Conservation (phyloP, 768 basidiomycete genomes). For the Psilocybe cubensis region DNA sequence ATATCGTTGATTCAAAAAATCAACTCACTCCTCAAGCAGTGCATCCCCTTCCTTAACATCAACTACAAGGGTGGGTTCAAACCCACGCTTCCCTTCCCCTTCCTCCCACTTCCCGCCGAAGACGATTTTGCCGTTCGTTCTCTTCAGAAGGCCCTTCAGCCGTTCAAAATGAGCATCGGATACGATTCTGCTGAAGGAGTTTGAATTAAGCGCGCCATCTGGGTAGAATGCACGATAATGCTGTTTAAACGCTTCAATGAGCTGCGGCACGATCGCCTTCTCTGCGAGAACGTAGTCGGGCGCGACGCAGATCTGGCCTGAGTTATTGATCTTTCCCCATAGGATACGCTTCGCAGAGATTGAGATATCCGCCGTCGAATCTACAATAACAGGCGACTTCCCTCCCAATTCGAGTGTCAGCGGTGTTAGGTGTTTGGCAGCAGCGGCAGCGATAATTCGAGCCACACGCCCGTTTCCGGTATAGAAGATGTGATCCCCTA, state of each 20-base stretch:
- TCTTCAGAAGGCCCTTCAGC: slow-evolving; percentile 50
- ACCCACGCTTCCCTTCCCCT: slow-evolving; percentile 36
- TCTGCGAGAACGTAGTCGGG: slow-evolving; percentile 50
- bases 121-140: slow-evolving; percentile 60
- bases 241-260: slow-evolving; percentile 48
- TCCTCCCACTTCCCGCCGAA: slow-evolving; percentile 40
- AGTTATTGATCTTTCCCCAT: slow-evolving; percentile 68
- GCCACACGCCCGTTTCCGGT: slow-evolving; percentile 51
- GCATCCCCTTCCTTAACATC: slow-evolving; percentile 58
- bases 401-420: slow-evolving; percentile 60
- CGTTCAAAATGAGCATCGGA: slow-evolving; percentile 57
- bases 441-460: slow-evolving; percentile 52
- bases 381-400: slow-evolving; percentile 51
- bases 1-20: not conserved
- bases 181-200: slow-evolving; percentile 54
- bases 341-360: slow-evolving; percentile 66
- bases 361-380: slow-evolving; percentile 39
- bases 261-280: slow-evolving; percentile 43
- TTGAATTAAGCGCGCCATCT: slow-evolving; percentile 47
- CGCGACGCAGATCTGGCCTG: slow-evolving; percentile 74
- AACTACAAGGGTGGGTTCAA: slow-evolving; percentile 65
- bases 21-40: slow-evolving; percentile 59
- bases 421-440: slow-evolving; percentile 57
- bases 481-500: slow-evolving; percentile 47
- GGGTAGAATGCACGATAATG: slow-evolving; percentile 56